Conservation (phyloP, 176 grass and related monocot species). For the Musa troglodytarum region DNA sequence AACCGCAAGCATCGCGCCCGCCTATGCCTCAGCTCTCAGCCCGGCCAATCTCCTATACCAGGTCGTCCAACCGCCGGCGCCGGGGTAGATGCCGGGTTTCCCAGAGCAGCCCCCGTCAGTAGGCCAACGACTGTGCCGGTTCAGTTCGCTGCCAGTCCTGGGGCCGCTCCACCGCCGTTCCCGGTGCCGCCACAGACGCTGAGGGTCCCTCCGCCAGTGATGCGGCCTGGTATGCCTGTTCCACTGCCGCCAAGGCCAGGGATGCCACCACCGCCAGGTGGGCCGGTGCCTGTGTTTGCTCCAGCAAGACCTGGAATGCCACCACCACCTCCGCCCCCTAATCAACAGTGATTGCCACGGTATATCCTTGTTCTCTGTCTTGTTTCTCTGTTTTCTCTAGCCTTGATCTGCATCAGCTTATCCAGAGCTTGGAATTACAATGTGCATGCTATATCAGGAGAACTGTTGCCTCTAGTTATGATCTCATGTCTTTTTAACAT, state of each 20-base stretch:
- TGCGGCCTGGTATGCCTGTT: constrained; percentile 40
- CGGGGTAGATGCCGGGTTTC: constrained; percentile 19
- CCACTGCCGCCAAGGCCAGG: constrained; percentile 47
- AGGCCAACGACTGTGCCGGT: constrained; percentile 31
- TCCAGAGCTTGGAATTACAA: too few species aligned
- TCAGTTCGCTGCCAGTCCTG: constrained; percentile 61
- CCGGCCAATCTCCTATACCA: constrained; percentile 62
- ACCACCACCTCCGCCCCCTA: constrained; percentile 33
- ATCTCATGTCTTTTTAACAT: too few species aligned
- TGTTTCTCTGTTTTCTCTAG: too few species aligned
- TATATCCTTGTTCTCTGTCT: constrained; percentile 8
- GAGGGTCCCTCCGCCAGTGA: constrained; percentile 11
- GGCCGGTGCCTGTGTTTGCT: constrained; percentile 37
- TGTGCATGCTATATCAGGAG: too few species aligned
- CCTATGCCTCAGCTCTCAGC: constrained; percentile 71
- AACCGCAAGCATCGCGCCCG: constrained; percentile 79
- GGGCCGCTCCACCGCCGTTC: constrained; percentile 42
- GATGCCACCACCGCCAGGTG: constrained; percentile 46
- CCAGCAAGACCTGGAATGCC: constrained; percentile 74
- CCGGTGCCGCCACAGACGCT: constrained; percentile 41
- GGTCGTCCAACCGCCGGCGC: constrained; percentile 36
- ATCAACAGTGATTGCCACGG: constrained; percentile 21
- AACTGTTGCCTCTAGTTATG: too few species aligned
- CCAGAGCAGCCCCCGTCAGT: constrained; percentile 11
- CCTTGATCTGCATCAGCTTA: too few species aligned